phyloP scores from a whole-genome alignment of 2,329 filamentous ascomycete genomes.

The Colletotrichum sp. region DNA sequence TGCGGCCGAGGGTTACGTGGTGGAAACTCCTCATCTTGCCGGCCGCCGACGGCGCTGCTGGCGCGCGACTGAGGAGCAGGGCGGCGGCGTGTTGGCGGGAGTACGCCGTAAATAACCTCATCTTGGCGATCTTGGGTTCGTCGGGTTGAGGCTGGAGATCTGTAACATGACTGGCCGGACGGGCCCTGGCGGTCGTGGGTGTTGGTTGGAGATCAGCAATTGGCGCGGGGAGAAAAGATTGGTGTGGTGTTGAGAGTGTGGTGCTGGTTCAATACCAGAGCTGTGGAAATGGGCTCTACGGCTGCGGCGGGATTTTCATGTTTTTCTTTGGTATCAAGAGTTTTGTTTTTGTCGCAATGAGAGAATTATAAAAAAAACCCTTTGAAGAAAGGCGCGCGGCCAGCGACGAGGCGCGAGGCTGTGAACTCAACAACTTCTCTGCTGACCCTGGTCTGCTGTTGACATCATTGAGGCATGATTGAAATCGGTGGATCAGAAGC shows the following conservation, averaged over 20 bases:
- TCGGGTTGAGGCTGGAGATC: not conserved
- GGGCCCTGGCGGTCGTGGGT: not conserved
- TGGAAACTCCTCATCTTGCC: not conserved
- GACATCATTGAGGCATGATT: constrained; percentile 22
- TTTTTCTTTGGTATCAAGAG: not conserved
- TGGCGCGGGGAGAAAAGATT: not conserved
- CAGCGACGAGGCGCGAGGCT: constrained; percentile 1
- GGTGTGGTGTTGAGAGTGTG: not conserved
- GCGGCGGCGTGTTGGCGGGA: not conserved
- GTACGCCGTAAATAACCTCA: constrained; percentile 8
- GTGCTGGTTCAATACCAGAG: not conserved
- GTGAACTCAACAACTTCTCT: constrained; percentile 18
- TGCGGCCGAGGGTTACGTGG: constrained; percentile 11
- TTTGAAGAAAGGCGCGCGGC: not conserved
- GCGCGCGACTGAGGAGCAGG: not conserved
- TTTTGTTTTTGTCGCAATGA: not conserved
- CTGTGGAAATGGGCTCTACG: not conserved
- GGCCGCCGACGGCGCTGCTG: not conserved
- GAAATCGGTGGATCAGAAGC: constrained; percentile 11
- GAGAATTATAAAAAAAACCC: not conserved
- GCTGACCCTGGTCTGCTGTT: constrained; percentile 15
- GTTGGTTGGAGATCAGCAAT: constrained; percentile 6
- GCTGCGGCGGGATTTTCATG: constrained; percentile 3
- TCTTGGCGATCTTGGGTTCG: not conserved
- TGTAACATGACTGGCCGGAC: constrained; percentile 14